These are phyloP conservation scores for Fusarium sambucinum DNA, from an alignment of 2,329 filamentous ascomycete species.

Conservation along the genomic window DNA sequence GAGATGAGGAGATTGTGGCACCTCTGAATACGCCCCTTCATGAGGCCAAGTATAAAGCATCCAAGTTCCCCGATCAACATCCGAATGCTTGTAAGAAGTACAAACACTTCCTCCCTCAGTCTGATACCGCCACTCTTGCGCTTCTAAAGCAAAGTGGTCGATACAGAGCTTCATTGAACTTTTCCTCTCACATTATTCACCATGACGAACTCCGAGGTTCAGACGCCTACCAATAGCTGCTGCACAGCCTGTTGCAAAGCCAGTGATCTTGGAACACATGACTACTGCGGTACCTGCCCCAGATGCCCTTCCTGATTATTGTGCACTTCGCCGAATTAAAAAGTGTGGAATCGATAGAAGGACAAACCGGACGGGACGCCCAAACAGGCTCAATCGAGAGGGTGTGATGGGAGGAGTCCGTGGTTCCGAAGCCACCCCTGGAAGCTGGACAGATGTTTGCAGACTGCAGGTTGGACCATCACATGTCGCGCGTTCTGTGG, in stretches of 20 bases:
- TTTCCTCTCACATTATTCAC: background rate
- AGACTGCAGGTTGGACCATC: background rate
- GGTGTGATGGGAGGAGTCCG: background rate
- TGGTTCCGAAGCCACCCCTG: background rate
- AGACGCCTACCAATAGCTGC: conserved; percentile 42
- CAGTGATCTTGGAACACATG: conserved; percentile 50
- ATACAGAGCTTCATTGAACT: conserved; percentile 2
- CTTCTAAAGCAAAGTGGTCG: conserved; percentile 3
- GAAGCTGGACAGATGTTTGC: background rate
- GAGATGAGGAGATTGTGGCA: conserved; percentile 33
- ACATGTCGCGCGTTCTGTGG: background rate
- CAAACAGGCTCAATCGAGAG: background rate
- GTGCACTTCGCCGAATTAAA: background rate
- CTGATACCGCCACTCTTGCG: background rate
- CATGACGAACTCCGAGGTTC: conserved; percentile 40
- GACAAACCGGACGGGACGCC: background rate
- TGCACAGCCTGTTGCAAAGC: conserved; percentile 51
- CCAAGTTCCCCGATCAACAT: conserved; percentile 6
- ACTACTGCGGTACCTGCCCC: conserved; percentile 51
- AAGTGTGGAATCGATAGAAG: background rate
- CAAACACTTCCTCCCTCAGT: conserved; percentile 18
- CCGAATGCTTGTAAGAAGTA: conserved; percentile 11
- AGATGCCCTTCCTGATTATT: conserved; percentile 42
- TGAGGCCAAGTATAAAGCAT: conserved; percentile 43
- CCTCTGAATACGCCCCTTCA: conserved; percentile 29